Evolutionary conservation across 1,284 basidiomycete species (phyloP), one percentile per base, ranked within the genome.

Genomic region (Sporisorium sorghi): DNA sequence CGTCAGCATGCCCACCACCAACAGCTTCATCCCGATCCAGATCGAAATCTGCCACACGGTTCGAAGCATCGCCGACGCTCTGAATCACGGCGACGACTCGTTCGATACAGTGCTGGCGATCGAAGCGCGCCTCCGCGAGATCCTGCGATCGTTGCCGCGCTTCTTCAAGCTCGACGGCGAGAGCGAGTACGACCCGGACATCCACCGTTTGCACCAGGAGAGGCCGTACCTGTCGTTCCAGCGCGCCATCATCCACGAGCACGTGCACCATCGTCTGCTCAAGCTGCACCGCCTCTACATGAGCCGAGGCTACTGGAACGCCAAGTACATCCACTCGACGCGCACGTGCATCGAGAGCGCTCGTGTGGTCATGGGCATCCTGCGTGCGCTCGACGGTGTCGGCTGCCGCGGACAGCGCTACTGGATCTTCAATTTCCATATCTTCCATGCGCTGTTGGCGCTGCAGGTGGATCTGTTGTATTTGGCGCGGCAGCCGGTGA

Each of bases 181-280:
- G 37, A 69, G 69, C 47, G 79, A 81, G 52, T 77, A 81, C 51
- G 65, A 77, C 11, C 71, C 78, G 14, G 74, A 71, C 42, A 66
- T 81, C 32, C 70, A 67, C 30, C 63, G 58, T 15, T 46, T 74
- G 33, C 79, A 81, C 48, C 66, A 63, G 23, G 64, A 76, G 47
- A 62, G 77, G 32, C 79, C 79, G 5, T 81, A 81, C 49, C 58
- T 81, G 6, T 73, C 75, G 2, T 40, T 78, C 30, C 79, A 81
- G 55, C 65, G 79, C 10, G 71, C 73, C 12, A 58, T 76, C 24
- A 66, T 81, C 19, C 73, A 79, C 46, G 77, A 76, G 37, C 55
- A 62, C 32, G 73, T 81, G 14, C 73, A 81, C 47, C 78, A 81
- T 32, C 75, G 76, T 6, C 54, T 81, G 17, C 72, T 81, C 57